A percentile compares a stretch with the other conserved stretches of the same genome.
Conservation (phyloP, 768 basidiomycete species). For the Xerocomus potaroensis region DNA sequence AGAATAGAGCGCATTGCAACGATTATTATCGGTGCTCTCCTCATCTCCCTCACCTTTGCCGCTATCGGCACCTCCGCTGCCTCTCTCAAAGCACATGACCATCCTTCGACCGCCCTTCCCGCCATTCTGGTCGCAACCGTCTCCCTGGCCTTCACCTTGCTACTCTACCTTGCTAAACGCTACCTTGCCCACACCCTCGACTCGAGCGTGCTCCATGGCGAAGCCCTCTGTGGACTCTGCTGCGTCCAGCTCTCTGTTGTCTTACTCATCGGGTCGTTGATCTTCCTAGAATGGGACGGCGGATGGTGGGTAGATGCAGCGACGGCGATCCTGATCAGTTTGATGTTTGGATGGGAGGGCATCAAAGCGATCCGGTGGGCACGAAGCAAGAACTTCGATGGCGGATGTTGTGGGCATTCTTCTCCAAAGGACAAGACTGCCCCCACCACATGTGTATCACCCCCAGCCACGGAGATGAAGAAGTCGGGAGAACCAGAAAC, state of each 20-base stretch:
- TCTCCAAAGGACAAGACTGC: neutral
- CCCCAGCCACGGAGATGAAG: slow-evolving; percentile 1
- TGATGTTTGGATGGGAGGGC: slow-evolving; percentile 45
- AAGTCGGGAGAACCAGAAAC: neutral
- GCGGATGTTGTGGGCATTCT: slow-evolving; percentile 34
- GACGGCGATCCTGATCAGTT: slow-evolving; percentile 37
- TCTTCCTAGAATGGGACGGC: slow-evolving; percentile 38
- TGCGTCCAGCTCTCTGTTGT: slow-evolving; percentile 43
- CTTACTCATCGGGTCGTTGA: slow-evolving; percentile 38
- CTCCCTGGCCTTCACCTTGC: slow-evolving; percentile 36
- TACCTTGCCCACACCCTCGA: slow-evolving; percentile 42
- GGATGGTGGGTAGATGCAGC: slow-evolving; percentile 48
- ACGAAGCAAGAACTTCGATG: slow-evolving; percentile 31
- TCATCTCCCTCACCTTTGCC: slow-evolving; percentile 35
- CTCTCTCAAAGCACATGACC: slow-evolving; percentile 33
- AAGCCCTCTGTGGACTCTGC: slow-evolving; percentile 41
- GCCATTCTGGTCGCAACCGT: slow-evolving; percentile 42
- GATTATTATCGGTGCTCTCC: slow-evolving; percentile 33
- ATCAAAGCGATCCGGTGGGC: slow-evolving; percentile 41
- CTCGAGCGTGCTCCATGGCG: slow-evolving; percentile 41
- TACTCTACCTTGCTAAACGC: slow-evolving; percentile 42
- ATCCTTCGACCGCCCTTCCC: slow-evolving; percentile 36
- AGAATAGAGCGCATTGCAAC: slow-evolving; percentile 39
- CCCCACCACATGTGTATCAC: neutral
- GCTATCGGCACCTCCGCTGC: slow-evolving; percentile 35